Evolutionary conservation across 1,284 basidiomycete genomes (phyloP).

Genomic region (Tilletia walkeri): DNA sequence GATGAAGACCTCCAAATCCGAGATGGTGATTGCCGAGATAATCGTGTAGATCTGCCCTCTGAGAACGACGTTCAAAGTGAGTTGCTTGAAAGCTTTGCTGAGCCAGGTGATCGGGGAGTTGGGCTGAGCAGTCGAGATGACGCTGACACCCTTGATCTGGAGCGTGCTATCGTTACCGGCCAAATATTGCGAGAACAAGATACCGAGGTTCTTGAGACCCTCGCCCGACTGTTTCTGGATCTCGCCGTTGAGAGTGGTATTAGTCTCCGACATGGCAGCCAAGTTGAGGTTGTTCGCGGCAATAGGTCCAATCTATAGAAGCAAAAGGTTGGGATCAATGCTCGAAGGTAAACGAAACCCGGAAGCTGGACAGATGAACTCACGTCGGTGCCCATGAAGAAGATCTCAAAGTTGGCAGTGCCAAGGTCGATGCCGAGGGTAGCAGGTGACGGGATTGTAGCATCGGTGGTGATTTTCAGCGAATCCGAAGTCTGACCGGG

Average conservation of each 20-base stretch:
- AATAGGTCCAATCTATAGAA: slow-evolving; percentile 58
- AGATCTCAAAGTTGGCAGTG: slow-evolving; percentile 68
- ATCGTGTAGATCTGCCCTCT: slow-evolving; percentile 69
- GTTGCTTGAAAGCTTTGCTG: slow-evolving; percentile 68
- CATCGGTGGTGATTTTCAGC: slow-evolving; percentile 69
- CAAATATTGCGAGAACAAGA: slow-evolving; percentile 69
- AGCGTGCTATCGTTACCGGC: slow-evolving; percentile 68
- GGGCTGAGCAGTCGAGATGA: slow-evolving; percentile 58
- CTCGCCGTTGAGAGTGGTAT: slow-evolving; percentile 64
- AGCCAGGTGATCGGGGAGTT: slow-evolving; percentile 67
- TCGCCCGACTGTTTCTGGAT: slow-evolving; percentile 61
- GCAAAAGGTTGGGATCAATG: too few relatives aligned
- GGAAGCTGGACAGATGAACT: not conserved
- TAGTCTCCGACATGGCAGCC: slow-evolving; percentile 61
- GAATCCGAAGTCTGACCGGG: slow-evolving; percentile 67
- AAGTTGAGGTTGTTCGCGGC: slow-evolving; percentile 61
- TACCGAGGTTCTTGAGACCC: slow-evolving; percentile 64
- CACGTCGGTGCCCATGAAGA: slow-evolving; percentile 34
- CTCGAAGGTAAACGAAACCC: not conserved
- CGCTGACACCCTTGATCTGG: slow-evolving; percentile 65
- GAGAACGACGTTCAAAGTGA: slow-evolving; percentile 66
- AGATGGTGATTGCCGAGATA: slow-evolving; percentile 68
- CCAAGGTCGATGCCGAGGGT: slow-evolving; percentile 74
- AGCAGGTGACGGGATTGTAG: slow-evolving; percentile 67
- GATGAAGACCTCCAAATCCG: slow-evolving; percentile 66